A percentile compares a stretch with the other conserved stretches of the same genome.
These are phyloP conservation scores for Fragaria nilgerrensis DNA, from an alignment of 306 rosid genomes.

Conservation along the genomic window DNA sequence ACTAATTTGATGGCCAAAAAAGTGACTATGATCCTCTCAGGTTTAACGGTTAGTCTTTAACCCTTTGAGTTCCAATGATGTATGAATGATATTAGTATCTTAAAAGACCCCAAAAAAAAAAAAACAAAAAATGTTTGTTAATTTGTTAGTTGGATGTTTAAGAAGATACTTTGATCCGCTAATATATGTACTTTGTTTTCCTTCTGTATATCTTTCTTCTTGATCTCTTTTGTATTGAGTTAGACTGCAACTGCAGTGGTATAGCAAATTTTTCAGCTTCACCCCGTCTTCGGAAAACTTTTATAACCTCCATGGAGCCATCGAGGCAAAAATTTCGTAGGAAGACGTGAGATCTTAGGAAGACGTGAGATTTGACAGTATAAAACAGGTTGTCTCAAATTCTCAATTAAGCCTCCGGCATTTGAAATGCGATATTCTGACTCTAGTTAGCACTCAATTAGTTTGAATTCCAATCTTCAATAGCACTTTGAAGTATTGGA, in stretches of 20 bases:
- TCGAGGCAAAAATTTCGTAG: background rate
- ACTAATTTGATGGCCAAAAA: conserved; percentile 57
- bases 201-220: conserved; percentile 39
- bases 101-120: conserved; percentile 24
- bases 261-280: background rate
- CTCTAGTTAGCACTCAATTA: background rate
- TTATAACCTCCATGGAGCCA: background rate
- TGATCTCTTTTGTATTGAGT: background rate
- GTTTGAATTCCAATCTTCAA: background rate
- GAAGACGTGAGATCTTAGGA: background rate
- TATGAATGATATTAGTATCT: conserved; percentile 59
- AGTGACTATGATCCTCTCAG: conserved; percentile 56
- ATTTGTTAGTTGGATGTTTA: conserved; percentile 54
- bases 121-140: conserved; percentile 41
- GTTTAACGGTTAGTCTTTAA: conserved; percentile 72
- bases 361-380: background rate
- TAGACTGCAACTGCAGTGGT: background rate
- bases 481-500: no score
- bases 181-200: conserved; percentile 61
- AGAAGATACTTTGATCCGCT: conserved; percentile 62
- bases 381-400: background rate
- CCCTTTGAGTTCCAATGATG: conserved; percentile 67
- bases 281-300: background rate
- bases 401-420: background rate
- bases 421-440: background rate